phyloP scores from a whole-genome alignment of 2,329 filamentous ascomycete species.

The Fusarium denticulatum region DNA sequence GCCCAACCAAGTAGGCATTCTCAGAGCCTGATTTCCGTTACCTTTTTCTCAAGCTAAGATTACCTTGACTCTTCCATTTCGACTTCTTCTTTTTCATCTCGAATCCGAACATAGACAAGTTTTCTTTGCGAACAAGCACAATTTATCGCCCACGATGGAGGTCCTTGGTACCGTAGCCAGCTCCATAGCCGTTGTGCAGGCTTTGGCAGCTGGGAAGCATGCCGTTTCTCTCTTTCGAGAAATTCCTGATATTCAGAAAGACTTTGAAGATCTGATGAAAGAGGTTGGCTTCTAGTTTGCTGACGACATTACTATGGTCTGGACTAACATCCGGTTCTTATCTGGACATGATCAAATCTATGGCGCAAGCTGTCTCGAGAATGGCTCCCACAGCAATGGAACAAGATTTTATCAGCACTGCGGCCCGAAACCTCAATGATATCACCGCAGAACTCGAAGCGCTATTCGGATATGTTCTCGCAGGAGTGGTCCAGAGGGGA shows the following conservation, averaged over 20 bases:
- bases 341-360: background rate
- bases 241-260: constrained; percentile 13
- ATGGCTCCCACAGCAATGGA: background rate
- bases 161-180: constrained; percentile 20
- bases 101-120: too few species aligned
- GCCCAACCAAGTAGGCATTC: background rate
- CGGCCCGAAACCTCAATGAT: background rate
- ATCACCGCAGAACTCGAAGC: background rate
- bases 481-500: background rate
- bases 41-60: background rate
- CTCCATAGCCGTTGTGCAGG: constrained; percentile 19
- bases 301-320: accelerated
- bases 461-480: background rate
- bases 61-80: background rate
- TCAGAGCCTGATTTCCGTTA: background rate
- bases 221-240: constrained; percentile 3
- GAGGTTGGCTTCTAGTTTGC: background rate
- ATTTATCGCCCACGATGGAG: background rate
- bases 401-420: background rate
- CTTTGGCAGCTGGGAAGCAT: constrained; percentile 9
- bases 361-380: background rate
- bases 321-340: background rate
- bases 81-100: background rate
- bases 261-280: constrained; percentile 11
- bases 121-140: background rate